phyloP scores from a whole-genome alignment of 371 early-diverging fungal genomes.

The Actinomortierella ambigua region DNA sequence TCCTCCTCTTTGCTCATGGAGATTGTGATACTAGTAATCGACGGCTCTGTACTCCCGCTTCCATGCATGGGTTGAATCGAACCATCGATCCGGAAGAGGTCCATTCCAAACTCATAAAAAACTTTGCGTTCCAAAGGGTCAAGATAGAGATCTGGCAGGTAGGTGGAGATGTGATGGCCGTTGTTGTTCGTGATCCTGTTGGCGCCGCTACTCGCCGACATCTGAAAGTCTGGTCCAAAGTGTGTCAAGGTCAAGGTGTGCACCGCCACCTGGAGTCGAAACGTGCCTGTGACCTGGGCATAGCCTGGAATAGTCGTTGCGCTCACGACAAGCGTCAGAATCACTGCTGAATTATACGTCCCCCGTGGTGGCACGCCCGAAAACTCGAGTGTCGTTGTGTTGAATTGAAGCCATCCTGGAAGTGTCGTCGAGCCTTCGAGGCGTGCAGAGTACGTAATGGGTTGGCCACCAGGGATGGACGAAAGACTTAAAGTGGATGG shows the following conservation, averaged over 20 bases:
- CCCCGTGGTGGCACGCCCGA: constrained; percentile 14
- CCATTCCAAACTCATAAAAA: constrained; percentile 2
- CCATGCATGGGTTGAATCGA: constrained; percentile 8
- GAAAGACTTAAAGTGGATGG: constrained; percentile 7
- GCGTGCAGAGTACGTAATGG: constrained; percentile 8
- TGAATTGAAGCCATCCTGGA: constrained; percentile 19
- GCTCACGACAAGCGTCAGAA: constrained; percentile 8
- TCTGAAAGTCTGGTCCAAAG: no score
- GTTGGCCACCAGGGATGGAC: constrained; percentile 1
- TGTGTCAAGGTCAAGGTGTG: constrained; percentile 5
- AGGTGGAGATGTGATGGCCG: not conserved
- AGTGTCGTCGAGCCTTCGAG: constrained; percentile 9
- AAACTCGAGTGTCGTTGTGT: constrained; percentile 9
- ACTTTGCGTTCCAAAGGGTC: constrained; percentile 3
- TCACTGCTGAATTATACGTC: constrained; percentile 11
- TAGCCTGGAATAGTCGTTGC: constrained; percentile 20
- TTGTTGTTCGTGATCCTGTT: no score
- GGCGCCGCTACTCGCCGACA: no score
- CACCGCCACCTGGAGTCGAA: constrained; percentile 9
- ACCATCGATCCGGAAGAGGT: constrained; percentile 17
- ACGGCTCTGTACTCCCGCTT: no score
- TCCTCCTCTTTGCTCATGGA: no score
- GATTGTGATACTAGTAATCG: no score
- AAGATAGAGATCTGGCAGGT: constrained; percentile 14
- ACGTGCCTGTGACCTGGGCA: constrained; percentile 10